Conservation (phyloP, 2,329 filamentous ascomycete genomes). For the Talaromyces marneffei region DNA sequence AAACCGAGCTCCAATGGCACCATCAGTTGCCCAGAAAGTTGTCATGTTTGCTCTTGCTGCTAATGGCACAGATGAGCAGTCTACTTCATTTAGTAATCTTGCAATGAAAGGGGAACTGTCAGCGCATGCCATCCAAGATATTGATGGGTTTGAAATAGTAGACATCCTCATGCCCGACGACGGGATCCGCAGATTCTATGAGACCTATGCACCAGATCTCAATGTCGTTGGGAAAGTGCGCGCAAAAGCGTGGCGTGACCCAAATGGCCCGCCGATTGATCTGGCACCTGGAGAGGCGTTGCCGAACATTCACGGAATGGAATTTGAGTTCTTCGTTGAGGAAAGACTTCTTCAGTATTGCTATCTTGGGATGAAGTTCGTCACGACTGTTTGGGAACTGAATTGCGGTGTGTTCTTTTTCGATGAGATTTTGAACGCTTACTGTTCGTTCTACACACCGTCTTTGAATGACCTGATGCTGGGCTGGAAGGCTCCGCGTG, state of each 20-base stretch:
- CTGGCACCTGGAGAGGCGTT: slow-evolving; percentile 30
- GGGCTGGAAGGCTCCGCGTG: slow-evolving; percentile 55
- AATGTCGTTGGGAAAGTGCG: slow-evolving; percentile 49
- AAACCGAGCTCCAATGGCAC: slow-evolving; percentile 34
- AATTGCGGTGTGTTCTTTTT: slow-evolving; percentile 60
- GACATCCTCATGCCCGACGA: slow-evolving; percentile 45
- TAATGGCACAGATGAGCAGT: slow-evolving; percentile 38
- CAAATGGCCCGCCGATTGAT: slow-evolving; percentile 35
- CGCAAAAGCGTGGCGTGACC: slow-evolving; percentile 47
- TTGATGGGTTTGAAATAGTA: slow-evolving; percentile 57
- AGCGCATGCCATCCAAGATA: slow-evolving; percentile 43
- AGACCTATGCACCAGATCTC: slow-evolving; percentile 38
- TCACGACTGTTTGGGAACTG: slow-evolving; percentile 51
- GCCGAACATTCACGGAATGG: slow-evolving; percentile 18
- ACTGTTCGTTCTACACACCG: slow-evolving; percentile 59
- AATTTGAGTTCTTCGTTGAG: slow-evolving; percentile 63
- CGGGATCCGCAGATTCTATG: slow-evolving; percentile 46
- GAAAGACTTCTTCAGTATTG: slow-evolving; percentile 52
- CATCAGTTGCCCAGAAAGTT: slow-evolving; percentile 44
- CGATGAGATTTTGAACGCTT: slow-evolving; percentile 51
- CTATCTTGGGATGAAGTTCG: slow-evolving; percentile 60
- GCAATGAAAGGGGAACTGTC: slow-evolving; percentile 31
- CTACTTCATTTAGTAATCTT: slow-evolving; percentile 33
- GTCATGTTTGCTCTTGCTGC: slow-evolving; percentile 48
- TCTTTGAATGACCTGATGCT: slow-evolving; percentile 65